These are phyloP conservation scores for Aspergillus ruber DNA, from an alignment of 2,329 filamentous ascomycete species.

Conservation along the genomic window DNA sequence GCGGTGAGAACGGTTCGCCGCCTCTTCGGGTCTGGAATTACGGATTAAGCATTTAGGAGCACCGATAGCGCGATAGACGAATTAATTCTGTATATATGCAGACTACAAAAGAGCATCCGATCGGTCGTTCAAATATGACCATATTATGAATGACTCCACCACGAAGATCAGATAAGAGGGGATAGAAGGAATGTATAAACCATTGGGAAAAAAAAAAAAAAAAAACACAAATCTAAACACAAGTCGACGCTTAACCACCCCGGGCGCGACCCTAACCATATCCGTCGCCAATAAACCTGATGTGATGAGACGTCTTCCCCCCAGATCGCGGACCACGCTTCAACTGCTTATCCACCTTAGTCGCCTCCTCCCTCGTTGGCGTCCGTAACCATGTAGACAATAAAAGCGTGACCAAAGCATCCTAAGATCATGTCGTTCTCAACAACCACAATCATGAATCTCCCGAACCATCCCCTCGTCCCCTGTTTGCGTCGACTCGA, in stretches of 20 bases:
- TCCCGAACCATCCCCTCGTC: conserved; percentile 17
- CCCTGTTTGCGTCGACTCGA: conserved; percentile 22
- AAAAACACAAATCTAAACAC: conserved; percentile 12
- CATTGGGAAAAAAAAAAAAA: no score
- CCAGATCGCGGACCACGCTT: conserved; percentile 1
- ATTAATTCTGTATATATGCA: no score
- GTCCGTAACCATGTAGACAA: conserved; percentile 5
- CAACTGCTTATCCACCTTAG: background rate
- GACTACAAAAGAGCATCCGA: no score
- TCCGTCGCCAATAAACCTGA: conserved; percentile 33
- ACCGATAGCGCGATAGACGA: no score
- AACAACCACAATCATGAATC: background rate
- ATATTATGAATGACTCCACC: background rate
- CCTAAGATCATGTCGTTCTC: conserved; percentile 1
- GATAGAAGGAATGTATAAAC: background rate
- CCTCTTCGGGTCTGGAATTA: no score
- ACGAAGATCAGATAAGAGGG: background rate
- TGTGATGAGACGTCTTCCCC: conserved; percentile 8
- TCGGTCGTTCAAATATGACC: background rate
- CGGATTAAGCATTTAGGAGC: no score
- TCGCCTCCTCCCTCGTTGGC: background rate
- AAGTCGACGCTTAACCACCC: conserved; percentile 40
- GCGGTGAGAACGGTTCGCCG: no score
- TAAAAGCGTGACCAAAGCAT: conserved; percentile 6
- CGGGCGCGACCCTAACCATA: conserved; percentile 43